Base-by-base conservation (phyloP, 2,329 filamentous ascomycete genomes). In the Thyridium curvatum region DNA sequence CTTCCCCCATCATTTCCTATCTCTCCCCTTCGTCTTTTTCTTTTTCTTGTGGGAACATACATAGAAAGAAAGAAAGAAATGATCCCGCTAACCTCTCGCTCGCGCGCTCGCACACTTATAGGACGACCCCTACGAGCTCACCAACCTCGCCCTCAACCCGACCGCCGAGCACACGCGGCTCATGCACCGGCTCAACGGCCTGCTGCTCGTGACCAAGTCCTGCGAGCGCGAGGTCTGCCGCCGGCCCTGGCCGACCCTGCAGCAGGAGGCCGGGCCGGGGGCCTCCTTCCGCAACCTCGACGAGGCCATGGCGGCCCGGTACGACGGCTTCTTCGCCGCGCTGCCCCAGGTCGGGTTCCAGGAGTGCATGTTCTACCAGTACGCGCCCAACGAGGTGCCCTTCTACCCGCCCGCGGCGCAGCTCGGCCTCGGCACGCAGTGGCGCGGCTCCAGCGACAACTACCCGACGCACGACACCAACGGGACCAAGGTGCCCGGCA, bases 201-300 rank as follows among this genome's bases (percentile, higher is more conserved):
- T 55, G 3, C 45, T 55, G 17, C 39, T 56, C 16, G 49, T 47
- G 14, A 52, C 50, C 26, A 56, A 55, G 39, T 52, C 52, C 2
- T 56, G 52, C 40, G 43, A 43, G 18, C 34, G 44, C 26, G 33
- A 38, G 15, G 48, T 41, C 7, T 55, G 51, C 39, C 50, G 51
- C 40, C 41, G 50, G 26, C 49, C 49, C 12, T 52, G 49, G 50
- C 31, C 21, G 21, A 26, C 21, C 6, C 21, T 26, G 21, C 21
- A 26, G 21, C 21, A 26, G 10, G 21, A 26, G 21, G 6, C 21
- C 21, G 21, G 21, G 21, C 6, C 21, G 21, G 21, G 21, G 33
- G 36, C 12, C 18, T n/a, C 15, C 26, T 15, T 18, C 15, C 18
- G 26, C 34, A 26, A 13, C 34, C 18, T 36, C 21, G 6, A 15